phyloP scores from a whole-genome alignment of 2,329 filamentous ascomycete genomes.

The Passalora sequoiae region DNA sequence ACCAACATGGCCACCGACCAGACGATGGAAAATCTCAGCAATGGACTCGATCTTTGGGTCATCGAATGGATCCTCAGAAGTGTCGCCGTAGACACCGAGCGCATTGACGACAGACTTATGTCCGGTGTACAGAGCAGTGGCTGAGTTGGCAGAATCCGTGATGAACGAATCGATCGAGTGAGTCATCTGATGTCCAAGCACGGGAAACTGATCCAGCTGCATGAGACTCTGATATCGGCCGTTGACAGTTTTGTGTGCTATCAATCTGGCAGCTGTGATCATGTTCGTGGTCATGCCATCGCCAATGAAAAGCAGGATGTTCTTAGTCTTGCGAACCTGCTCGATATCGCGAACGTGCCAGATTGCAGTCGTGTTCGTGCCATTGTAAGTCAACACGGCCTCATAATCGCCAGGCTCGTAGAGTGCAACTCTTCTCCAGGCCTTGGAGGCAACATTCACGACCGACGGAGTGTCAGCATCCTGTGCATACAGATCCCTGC shows the following conservation, averaged over 20 bases:
- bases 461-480: conserved; percentile 64
- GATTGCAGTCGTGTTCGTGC: conserved; percentile 64
- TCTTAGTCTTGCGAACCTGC: conserved; percentile 62
- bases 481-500: conserved; percentile 64
- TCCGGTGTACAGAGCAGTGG: conserved; percentile 73
- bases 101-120: conserved; percentile 82
- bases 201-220: conserved; percentile 71
- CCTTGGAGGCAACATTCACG: conserved; percentile 76
- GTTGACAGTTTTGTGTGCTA: conserved; percentile 77
- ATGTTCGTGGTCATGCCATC: conserved; percentile 62
- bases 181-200: conserved; percentile 73
- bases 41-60: conserved; percentile 85
- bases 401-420: conserved; percentile 75
- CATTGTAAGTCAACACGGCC: conserved; percentile 68
- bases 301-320: conserved; percentile 80
- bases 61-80: conserved; percentile 66
- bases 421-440: conserved; percentile 68
- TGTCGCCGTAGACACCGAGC: conserved; percentile 76
- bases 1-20: conserved; percentile 56
- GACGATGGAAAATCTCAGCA: conserved; percentile 68
- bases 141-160: conserved; percentile 80
- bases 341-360: conserved; percentile 72
- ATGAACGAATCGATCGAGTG: conserved; percentile 78
- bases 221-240: conserved; percentile 74
- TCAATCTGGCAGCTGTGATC: conserved; percentile 62